Conservation (phyloP, 1,284 basidiomycete genomes). For the Pseudozyma pruni region DNA sequence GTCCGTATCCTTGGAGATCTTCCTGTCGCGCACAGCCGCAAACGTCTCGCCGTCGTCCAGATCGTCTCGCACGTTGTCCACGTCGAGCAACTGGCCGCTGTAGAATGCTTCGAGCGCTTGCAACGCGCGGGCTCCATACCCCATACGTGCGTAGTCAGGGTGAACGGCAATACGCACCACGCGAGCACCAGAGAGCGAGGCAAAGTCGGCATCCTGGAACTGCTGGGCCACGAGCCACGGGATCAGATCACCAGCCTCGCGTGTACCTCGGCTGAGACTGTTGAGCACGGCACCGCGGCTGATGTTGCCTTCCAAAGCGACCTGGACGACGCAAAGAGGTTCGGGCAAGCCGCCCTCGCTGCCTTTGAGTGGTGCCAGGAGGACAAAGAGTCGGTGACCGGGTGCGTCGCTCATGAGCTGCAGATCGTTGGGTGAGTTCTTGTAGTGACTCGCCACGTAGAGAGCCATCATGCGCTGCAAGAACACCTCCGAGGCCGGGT, state of each 20-base stretch:
- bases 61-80: slow-evolving; percentile 69
- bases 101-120: slow-evolving; percentile 89
- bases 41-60: slow-evolving; percentile 51
- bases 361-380: slow-evolving; percentile 76
- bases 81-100: slow-evolving; percentile 83
- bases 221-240: slow-evolving; percentile 96
- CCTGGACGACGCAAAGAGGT: slow-evolving; percentile 87
- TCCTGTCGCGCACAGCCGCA: slow-evolving; percentile 70
- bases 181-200: slow-evolving; percentile 84
- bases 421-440: slow-evolving; percentile 98
- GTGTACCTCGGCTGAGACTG: slow-evolving; percentile 79
- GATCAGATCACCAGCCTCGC: slow-evolving; percentile 94
- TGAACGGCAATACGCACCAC: slow-evolving; percentile 96
- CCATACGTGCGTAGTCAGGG: slow-evolving; percentile 92
- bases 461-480: slow-evolving; percentile 98
- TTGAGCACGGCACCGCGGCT: slow-evolving; percentile 87
- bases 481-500: slow-evolving; percentile 95
- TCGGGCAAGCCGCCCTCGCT: slow-evolving; percentile 56
- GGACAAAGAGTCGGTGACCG: slow-evolving; percentile 94
- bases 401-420: slow-evolving; percentile 97
- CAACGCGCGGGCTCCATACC: slow-evolving; percentile 92
- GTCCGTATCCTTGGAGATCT: slow-evolving; percentile 40
- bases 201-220: slow-evolving; percentile 97
- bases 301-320: slow-evolving; percentile 94
- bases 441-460: slow-evolving; percentile 97